Evolutionary conservation across 108 stramenopile genomes (phyloP), one percentile per base, ranked within the genome.

Genomic region (Fragilaria radians): DNA sequence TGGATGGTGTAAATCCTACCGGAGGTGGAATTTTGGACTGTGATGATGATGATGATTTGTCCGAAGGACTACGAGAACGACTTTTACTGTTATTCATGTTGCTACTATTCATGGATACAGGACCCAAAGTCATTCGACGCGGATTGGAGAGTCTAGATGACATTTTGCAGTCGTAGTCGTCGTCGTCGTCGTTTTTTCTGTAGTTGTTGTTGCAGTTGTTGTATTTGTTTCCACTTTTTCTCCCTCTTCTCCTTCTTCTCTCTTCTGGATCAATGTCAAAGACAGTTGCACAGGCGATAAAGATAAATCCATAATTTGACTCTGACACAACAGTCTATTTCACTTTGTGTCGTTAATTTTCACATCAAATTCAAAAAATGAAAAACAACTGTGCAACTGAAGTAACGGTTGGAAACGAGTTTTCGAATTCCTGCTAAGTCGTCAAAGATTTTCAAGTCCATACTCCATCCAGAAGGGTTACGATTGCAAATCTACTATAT

Each of bases 41-140:
- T n/a, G 36, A 42, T 42, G 36, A 9, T 28, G 17, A 46, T n/a
- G 26, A 62, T 45, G 7, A 29, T 26, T 9, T 50, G 65, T 51
- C 59, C 54, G 17, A 61, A 48, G 19, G 60, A 57, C 23, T 61
- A 53, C 58, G 68, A 32, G 36, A 42, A 18, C 63, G 52, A 32
- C 46, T 42, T 23, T 28, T 52, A 31, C 51, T 52, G 53, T n/a
- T 52, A 5, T n/a, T n/a, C n/a, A n/a, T n/a, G n/a, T n/a, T n/a
- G 26, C 52, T 45, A 2, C 62, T 1, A 27, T 53, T 63, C 32
- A 31, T 30, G 19, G n/a, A 48, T 18, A 63, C 62, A 11, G 62
- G 62, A 36, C 62, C 62, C 46, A 63, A 46, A 17, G 75, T 76
- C 28, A 62, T 71, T 36, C 75, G 66, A 32, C 75, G 70, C 22